These are phyloP conservation scores for Sphagnum fallax DNA, from an alignment of 228 moss, liverwort and hornwort genomes.

Conservation along the genomic window DNA sequence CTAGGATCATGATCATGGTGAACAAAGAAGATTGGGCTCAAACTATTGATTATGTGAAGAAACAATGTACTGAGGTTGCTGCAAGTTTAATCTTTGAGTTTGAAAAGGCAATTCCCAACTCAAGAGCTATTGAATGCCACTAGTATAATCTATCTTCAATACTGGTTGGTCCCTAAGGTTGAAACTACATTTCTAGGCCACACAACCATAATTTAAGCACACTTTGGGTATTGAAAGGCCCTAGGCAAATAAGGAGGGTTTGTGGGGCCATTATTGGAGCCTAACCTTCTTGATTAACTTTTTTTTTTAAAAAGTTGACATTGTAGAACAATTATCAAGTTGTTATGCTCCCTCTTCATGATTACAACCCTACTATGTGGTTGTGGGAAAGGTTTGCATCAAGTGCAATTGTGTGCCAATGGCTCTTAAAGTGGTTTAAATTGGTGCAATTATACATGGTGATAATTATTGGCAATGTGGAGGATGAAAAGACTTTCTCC, in stretches of 20 bases:
- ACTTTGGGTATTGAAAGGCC: neutral
- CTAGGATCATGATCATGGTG: neutral
- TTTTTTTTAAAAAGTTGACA: neutral
- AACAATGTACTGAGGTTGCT: neutral
- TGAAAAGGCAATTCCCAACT: neutral
- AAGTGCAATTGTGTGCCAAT: neutral
- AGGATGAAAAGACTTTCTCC: neutral
- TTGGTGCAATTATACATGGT: neutral
- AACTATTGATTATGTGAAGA: neutral
- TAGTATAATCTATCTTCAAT: neutral
- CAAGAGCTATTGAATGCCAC: neutral
- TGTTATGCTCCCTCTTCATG: neutral
- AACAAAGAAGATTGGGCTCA: neutral
- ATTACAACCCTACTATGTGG: neutral
- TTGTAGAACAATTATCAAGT: neutral
- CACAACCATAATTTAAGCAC: neutral
- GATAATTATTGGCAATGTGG: neutral
- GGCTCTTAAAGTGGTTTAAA: neutral
- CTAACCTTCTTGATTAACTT: neutral
- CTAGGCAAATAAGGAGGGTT: neutral
- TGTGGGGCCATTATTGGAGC: neutral
- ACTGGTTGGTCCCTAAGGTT: neutral
- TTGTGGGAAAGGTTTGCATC: neutral
- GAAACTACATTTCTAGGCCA: neutral
- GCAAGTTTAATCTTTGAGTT: neutral